Conservation (phyloP, 208 protist species). For the Leishmania amazonensis region DNA sequence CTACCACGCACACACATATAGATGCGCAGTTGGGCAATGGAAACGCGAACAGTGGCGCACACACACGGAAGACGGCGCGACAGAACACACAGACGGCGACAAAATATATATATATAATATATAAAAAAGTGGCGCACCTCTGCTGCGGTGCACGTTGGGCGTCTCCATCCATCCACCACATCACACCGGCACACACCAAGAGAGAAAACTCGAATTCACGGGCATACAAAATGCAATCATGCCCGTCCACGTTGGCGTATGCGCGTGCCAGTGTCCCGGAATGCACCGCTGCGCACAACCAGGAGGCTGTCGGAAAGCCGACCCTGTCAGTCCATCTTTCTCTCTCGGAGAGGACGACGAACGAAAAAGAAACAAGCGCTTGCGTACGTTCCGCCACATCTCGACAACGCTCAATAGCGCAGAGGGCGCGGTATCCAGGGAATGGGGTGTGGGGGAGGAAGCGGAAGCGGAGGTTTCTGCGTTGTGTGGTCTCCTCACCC, state of each 20-base stretch:
- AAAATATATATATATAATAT: too few species aligned
- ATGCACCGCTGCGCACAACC: background rate
- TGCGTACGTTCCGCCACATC: background rate
- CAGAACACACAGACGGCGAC: background rate
- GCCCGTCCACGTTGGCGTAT: too few species aligned
- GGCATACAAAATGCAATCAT: too few species aligned
- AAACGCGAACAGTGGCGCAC: background rate
- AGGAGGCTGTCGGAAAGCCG: background rate
- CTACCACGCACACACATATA: background rate
- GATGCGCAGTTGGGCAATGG: too few species aligned
- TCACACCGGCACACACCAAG: too few species aligned
- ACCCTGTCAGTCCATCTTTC: too few species aligned
- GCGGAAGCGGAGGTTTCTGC: background rate
- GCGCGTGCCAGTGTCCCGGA: background rate
- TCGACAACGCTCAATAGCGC: background rate
- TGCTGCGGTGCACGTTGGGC: background rate
- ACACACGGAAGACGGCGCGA: background rate
- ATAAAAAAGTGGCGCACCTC: background rate
- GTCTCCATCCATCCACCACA: too few species aligned
- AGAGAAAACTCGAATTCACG: background rate
- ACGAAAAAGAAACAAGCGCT: background rate
- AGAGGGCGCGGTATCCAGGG: background rate
- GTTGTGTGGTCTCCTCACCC: background rate
- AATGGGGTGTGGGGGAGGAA: background rate
- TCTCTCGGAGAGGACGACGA: background rate